Evolutionary conservation across 495 filamentous ascomycete genomes (phyloP).

Genomic region (Penicillium coprophilum): DNA sequence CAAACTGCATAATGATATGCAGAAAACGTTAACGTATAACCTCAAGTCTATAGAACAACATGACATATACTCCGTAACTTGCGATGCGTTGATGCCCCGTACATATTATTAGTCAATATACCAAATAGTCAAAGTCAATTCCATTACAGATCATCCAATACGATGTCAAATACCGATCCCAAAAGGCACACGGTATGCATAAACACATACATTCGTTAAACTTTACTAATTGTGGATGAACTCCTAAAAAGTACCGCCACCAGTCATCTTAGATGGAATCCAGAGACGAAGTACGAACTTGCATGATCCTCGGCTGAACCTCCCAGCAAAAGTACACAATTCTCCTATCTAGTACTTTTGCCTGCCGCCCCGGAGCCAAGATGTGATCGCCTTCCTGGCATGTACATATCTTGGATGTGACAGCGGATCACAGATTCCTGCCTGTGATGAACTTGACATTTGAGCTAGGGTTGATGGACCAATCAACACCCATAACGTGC

Average conservation of each 20-base stretch:
- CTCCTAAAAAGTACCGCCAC: conserved; percentile 11
- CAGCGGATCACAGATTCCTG: conserved; percentile 13
- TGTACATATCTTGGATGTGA: conserved; percentile 17
- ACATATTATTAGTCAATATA: background rate
- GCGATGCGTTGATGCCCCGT: background rate
- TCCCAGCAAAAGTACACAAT: conserved; percentile 9
- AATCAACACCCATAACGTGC: conserved; percentile 10
- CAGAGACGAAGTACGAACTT: background rate
- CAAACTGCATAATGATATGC: background rate
- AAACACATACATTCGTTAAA: background rate
- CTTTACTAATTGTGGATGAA: background rate
- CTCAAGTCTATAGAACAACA: background rate
- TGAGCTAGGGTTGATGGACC: conserved; percentile 5
- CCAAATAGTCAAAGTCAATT: background rate
- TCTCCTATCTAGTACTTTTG: conserved; percentile 17
- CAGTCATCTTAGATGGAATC: conserved; percentile 3
- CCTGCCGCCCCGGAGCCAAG: background rate
- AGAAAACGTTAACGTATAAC: background rate
- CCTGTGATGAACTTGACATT: conserved; percentile 11
- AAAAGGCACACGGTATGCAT: background rate
- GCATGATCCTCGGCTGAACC: conserved; percentile 1
- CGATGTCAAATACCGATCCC: background rate
- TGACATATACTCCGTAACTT: background rate
- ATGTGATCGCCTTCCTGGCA: conserved; percentile 11
- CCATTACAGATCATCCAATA: background rate